Conservation (phyloP, 1,139 yeast genomes). For the Kluyveromyces marxianus region DNA sequence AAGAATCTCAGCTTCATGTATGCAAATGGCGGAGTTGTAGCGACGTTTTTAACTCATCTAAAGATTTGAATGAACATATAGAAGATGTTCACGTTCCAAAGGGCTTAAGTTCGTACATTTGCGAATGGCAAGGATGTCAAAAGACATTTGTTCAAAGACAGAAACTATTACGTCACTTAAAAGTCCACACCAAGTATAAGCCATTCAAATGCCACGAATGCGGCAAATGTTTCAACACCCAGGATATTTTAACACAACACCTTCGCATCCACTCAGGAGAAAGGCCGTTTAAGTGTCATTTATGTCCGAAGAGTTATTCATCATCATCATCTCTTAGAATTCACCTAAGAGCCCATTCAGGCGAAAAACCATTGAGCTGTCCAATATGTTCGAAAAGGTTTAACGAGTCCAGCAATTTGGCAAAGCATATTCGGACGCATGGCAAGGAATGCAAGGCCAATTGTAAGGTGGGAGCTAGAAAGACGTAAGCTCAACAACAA, state of each 20-base stretch:
- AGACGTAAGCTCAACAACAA: not conserved
- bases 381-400: slow-evolving; percentile 79
- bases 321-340: slow-evolving; percentile 48
- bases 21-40: slow-evolving; percentile 40
- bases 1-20: slow-evolving; percentile 4
- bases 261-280: slow-evolving; percentile 85
- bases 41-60: slow-evolving; percentile 41
- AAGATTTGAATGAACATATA: slow-evolving; percentile 65
- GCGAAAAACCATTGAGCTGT: slow-evolving; percentile 82
- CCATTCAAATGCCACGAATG: slow-evolving; percentile 69
- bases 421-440: slow-evolving; percentile 79
- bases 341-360: slow-evolving; percentile 81
- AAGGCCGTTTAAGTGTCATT: slow-evolving; percentile 62
- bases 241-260: slow-evolving; percentile 54
- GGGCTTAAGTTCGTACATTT: slow-evolving; percentile 61
- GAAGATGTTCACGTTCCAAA: slow-evolving; percentile 61
- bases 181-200: slow-evolving; percentile 77
- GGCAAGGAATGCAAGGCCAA: slow-evolving; percentile 1
- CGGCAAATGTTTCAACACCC: slow-evolving; percentile 54
- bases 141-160: slow-evolving; percentile 78
- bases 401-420: slow-evolving; percentile 80
- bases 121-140: slow-evolving; percentile 75
- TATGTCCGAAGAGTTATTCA: slow-evolving; percentile 61
- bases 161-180: slow-evolving; percentile 76
- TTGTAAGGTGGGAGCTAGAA: not conserved